Percentiles rank a stretch among this genome's conserved stretches.
Conservation (phyloP, 1,139 yeast genomes). For the Blastobotrys capitulatus region DNA sequence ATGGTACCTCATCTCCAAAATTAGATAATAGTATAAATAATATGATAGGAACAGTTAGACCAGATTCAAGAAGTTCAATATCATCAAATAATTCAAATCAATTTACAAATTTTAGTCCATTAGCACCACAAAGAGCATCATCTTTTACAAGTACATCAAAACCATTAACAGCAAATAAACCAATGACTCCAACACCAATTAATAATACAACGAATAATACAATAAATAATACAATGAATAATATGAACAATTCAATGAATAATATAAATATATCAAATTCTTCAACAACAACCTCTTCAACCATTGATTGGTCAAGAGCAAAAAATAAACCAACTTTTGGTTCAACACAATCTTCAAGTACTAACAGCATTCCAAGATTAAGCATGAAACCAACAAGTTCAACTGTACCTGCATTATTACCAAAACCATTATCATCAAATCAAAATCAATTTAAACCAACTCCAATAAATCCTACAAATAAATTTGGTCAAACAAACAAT, state of each 20-base stretch:
- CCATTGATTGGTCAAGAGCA: constrained; percentile 1
- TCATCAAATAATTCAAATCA: background rate
- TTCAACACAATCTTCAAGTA: background rate
- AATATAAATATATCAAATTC: background rate
- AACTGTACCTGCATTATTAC: background rate
- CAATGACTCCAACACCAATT: background rate
- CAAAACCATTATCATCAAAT: background rate
- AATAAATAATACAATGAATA: background rate
- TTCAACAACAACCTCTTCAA: no score
- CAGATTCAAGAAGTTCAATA: background rate
- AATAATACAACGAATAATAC: background rate
- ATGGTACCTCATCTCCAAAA: background rate
- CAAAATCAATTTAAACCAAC: background rate
- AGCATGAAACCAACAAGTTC: background rate
- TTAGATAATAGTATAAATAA: background rate
- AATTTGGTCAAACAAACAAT: background rate
- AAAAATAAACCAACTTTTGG: background rate
- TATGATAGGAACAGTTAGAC: background rate
- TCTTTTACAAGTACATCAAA: background rate
- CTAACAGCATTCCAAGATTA: background rate
- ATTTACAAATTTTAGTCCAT: background rate
- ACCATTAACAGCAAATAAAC: background rate
- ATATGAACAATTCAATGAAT: background rate
- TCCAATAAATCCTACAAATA: background rate
- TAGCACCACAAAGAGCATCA: background rate